Percentiles rank a stretch among this genome's conserved stretches.
phyloP scores from a whole-genome alignment of 1,284 basidiomycete genomes.

The Leccinum idahoense region DNA sequence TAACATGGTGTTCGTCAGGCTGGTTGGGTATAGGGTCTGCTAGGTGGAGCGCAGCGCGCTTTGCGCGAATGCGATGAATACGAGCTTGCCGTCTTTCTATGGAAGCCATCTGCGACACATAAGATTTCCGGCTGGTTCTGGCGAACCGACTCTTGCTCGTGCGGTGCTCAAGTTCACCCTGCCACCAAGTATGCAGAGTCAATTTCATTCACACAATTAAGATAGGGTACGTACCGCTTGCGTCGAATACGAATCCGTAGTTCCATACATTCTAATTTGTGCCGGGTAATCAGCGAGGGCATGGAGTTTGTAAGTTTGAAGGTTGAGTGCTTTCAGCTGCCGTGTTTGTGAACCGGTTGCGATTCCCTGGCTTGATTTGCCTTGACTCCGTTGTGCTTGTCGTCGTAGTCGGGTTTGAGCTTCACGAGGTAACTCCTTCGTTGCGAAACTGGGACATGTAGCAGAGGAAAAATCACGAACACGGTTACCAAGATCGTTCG shows the following conservation, averaged over 20 bases:
- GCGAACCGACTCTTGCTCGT: background rate
- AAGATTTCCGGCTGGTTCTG: background rate
- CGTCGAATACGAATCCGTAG: background rate
- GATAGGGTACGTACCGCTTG: background rate
- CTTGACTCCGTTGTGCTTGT: background rate
- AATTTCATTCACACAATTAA: no score
- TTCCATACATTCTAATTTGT: background rate
- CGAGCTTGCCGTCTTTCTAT: background rate
- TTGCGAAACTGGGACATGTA: background rate
- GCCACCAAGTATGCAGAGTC: background rate
- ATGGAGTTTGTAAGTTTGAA: background rate
- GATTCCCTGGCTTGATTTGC: background rate
- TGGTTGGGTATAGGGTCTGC: background rate
- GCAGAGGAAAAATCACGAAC: background rate
- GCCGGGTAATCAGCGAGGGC: background rate
- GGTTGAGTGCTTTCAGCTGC: background rate
- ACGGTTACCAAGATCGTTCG: background rate
- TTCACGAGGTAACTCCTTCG: background rate
- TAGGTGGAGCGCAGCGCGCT: background rate
- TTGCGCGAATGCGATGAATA: background rate
- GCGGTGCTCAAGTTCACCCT: background rate
- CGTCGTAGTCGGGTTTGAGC: background rate
- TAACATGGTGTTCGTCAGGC: constrained; percentile 11
- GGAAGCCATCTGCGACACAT: background rate
- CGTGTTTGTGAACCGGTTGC: background rate